Evolutionary conservation across 768 basidiomycete genomes (phyloP).

Genomic region (Tulasnella sp.): DNA sequence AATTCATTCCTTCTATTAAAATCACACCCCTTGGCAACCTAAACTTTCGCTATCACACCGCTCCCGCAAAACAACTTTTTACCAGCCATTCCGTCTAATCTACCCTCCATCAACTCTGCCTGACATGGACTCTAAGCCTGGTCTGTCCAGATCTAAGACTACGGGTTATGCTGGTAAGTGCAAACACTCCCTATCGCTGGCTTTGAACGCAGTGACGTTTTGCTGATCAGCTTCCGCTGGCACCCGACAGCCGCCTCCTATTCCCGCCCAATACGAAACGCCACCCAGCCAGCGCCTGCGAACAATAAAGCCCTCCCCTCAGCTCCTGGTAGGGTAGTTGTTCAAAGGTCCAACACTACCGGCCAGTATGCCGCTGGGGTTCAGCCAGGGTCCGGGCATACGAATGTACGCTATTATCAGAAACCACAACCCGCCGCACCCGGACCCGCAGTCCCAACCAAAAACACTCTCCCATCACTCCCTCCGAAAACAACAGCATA

Average conservation of each 20-base stretch:
- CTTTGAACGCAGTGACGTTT: background rate
- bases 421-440: background rate
- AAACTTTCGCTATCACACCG: background rate
- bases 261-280: background rate
- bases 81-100: background rate
- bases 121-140: background rate
- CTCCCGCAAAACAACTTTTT: background rate
- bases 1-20: background rate
- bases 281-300: background rate
- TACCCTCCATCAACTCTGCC: background rate
- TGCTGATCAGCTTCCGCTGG: background rate
- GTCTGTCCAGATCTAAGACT: slow-evolving; percentile 12
- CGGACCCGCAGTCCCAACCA: background rate
- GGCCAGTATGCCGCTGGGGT: background rate
- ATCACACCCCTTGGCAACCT: background rate
- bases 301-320: background rate
- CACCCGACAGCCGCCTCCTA: background rate
- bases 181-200: background rate
- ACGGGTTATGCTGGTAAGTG: slow-evolving; percentile 6
- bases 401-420: background rate
- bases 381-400: background rate
- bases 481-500: background rate
- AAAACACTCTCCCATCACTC: background rate
- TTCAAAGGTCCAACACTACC: slow-evolving; percentile 8
- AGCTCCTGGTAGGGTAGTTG: background rate